These are phyloP conservation scores for Elymus sibiricus DNA, from an alignment of 176 grass and related monocot species.

Conservation along the genomic window DNA sequence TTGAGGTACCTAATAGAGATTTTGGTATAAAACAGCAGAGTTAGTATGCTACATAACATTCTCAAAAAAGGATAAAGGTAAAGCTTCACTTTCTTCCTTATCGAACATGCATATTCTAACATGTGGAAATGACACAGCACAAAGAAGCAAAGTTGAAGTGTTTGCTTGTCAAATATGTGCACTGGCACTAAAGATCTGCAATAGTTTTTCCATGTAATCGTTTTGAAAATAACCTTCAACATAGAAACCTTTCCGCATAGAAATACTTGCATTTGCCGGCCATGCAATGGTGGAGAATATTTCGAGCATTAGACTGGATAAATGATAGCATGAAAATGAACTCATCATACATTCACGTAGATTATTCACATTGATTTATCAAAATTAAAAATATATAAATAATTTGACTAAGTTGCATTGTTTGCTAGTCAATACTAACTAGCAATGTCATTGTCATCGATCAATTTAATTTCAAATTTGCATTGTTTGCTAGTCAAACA, in stretches of 20 bases:
- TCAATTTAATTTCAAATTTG: not conserved
- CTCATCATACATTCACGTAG: not conserved
- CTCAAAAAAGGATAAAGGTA: not conserved
- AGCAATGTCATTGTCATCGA: not conserved
- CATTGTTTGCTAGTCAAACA: not conserved
- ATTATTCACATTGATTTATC: conserved; percentile 8
- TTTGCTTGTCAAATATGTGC: not conserved
- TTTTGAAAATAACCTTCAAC: not conserved
- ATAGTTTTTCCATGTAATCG: not conserved
- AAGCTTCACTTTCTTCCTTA: not conserved
- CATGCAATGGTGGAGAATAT: not conserved
- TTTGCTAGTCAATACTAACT: not conserved
- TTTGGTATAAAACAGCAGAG: conserved; percentile 7
- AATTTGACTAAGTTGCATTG: not conserved
- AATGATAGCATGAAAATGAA: not conserved
- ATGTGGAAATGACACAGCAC: not conserved
- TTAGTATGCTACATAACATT: not conserved
- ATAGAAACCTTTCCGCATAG: too few species aligned
- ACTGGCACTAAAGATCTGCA: not conserved
- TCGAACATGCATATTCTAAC: not conserved
- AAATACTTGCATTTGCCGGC: not conserved
- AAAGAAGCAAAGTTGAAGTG: not conserved
- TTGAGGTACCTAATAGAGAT: conserved; percentile 64
- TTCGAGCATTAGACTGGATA: not conserved
- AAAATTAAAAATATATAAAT: not conserved